phyloP scores from a whole-genome alignment of 2,329 filamentous ascomycete species.

The Arthrocladium fulminans region DNA sequence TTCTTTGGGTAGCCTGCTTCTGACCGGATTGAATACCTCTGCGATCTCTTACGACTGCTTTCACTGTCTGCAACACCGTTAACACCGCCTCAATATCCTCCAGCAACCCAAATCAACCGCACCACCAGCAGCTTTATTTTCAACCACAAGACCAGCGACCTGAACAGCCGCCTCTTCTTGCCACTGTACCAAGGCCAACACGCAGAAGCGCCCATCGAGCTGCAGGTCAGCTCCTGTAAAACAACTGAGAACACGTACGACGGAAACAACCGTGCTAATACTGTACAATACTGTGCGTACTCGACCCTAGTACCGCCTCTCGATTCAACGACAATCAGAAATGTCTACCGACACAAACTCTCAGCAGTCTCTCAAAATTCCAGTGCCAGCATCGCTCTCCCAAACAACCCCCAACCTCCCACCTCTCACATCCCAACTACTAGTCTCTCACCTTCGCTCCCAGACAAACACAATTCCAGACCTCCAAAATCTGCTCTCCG shows the following conservation, averaged over 20 bases:
- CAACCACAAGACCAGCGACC: no score
- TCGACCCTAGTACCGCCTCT: no score
- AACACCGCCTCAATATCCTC: no score
- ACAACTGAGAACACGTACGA: not conserved
- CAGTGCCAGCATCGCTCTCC: conserved; percentile 4
- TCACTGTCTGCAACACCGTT: no score
- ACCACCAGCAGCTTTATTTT: no score
- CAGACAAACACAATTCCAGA: conserved; percentile 42
- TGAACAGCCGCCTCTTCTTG: not conserved
- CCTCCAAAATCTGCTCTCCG: conserved; percentile 47
- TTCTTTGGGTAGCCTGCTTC: no score
- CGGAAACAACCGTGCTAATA: not conserved
- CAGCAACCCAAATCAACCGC: no score
- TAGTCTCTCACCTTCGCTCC: conserved; percentile 18
- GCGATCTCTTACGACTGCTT: no score
- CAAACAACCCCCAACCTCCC: conserved; percentile 4
- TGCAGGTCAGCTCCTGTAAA: conserved; percentile 1
- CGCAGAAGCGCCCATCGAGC: not conserved
- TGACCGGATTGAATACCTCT: no score
- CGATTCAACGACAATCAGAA: not conserved
- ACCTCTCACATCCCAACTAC: conserved; percentile 2
- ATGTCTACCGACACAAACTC: not conserved
- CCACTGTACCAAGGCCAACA: no score
- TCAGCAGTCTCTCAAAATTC: conserved; percentile 4
- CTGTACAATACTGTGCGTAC: not conserved